A percentile compares a stretch with the other conserved stretches of the same genome.
Evolutionary conservation across 495 filamentous ascomycete species (phyloP).

Genomic region (Penicillium flavigenum): DNA sequence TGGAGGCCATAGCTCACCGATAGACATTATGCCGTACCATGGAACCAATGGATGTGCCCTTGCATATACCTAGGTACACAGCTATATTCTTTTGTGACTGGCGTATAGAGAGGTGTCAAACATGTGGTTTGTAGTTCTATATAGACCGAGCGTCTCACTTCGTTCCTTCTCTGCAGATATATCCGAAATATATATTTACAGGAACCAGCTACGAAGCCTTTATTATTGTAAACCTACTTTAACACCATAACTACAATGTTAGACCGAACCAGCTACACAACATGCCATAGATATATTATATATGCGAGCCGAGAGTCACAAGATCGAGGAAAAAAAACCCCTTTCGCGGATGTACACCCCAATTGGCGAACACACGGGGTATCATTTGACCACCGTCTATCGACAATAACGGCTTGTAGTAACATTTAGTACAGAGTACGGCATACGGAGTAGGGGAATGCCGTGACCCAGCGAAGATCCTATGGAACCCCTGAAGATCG

Average conservation of each 20-base stretch:
- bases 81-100: background rate
- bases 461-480: conserved; percentile 2
- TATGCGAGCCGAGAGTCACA: background rate
- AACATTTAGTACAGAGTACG: background rate
- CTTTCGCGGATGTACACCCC: background rate
- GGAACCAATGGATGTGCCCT: background rate
- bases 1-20: background rate
- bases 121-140: background rate
- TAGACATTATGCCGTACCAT: background rate
- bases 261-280: background rate
- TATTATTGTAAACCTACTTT: background rate
- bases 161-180: background rate
- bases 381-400: background rate
- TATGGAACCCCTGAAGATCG: conserved; percentile 18
- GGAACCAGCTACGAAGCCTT: background rate
- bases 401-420: background rate
- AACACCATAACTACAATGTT: background rate
- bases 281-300: background rate
- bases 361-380: background rate
- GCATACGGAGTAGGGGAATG: background rate
- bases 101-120: background rate
- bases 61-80: background rate
- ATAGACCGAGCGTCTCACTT: too few relatives aligned
- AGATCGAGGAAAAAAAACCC: background rate
- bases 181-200: background rate